Conservation (phyloP, 2,329 filamentous ascomycete genomes). For the Seiridium unicorne region DNA sequence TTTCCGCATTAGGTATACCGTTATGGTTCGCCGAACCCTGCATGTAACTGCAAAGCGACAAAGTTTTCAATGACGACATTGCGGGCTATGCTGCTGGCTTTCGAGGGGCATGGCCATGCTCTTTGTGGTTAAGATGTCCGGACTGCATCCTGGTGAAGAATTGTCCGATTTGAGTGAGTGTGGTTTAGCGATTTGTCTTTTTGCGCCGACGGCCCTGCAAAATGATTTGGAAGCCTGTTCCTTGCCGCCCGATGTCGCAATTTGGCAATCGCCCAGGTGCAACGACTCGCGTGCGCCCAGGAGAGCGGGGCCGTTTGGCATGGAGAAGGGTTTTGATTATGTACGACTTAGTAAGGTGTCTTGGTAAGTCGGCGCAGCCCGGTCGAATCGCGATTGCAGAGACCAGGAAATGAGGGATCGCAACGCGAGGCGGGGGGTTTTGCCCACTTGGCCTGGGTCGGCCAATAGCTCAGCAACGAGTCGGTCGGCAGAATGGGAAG, state of each 20-base stretch:
- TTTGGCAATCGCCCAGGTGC: background rate
- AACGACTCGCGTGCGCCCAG: background rate
- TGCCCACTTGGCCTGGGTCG: background rate
- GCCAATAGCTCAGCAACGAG: background rate
- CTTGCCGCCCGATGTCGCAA: slow-evolving; percentile 1
- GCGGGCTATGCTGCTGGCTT: background rate
- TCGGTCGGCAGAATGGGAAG: background rate
- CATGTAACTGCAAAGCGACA: background rate
- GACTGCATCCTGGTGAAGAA: background rate
- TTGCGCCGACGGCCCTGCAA: background rate
- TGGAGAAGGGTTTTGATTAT: background rate
- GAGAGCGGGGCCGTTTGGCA: background rate
- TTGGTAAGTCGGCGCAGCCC: background rate
- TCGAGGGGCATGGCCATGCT: background rate
- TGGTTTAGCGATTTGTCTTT: background rate
- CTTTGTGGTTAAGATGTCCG: background rate
- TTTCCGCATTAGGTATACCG: slow-evolving; percentile 3
- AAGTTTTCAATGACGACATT: slow-evolving; percentile 6
- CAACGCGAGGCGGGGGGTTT: background rate
- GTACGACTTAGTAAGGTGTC: slow-evolving; percentile 1
- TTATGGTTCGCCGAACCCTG: slow-evolving; percentile 3
- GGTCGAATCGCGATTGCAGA: background rate
- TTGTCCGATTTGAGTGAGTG: background rate
- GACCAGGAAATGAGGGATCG: background rate
- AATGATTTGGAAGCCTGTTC: background rate